Percentiles rank a stretch among this genome's conserved stretches.
These are phyloP conservation scores for Cyamopsis tetragonoloba DNA, from an alignment of 306 rosid genomes.

Conservation along the genomic window DNA sequence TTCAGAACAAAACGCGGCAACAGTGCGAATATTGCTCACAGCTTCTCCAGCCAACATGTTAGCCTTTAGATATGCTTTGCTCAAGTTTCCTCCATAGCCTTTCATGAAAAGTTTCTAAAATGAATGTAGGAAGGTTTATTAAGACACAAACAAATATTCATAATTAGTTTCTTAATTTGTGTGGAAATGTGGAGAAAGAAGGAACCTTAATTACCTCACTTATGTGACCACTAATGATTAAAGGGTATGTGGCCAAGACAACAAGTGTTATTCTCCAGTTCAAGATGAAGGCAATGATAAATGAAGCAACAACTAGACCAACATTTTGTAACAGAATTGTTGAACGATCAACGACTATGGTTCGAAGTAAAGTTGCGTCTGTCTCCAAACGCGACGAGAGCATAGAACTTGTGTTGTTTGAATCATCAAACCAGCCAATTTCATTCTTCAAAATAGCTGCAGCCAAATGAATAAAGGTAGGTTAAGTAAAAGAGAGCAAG, in stretches of 20 bases:
- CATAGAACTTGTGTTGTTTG: slow-evolving; percentile 80
- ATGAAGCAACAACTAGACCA: slow-evolving; percentile 76
- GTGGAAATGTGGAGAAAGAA: slow-evolving; percentile 15
- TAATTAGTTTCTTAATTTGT: not conserved
- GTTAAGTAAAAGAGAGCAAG: slow-evolving; percentile 1
- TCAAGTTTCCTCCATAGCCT: slow-evolving; percentile 99
- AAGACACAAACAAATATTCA: slow-evolving; percentile 1
- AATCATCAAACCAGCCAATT: slow-evolving; percentile 93
- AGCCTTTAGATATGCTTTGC: slow-evolving; percentile 91
- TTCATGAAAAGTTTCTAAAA: slow-evolving; percentile 88
- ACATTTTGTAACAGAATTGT: slow-evolving; percentile 82
- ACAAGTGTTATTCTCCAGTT: slow-evolving; percentile 95
- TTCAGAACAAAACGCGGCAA: slow-evolving; percentile 93
- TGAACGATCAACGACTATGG: slow-evolving; percentile 83
- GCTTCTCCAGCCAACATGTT: slow-evolving; percentile 98
- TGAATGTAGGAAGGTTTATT: not conserved
- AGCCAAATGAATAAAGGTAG: slow-evolving; percentile 16
- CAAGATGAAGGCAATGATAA: slow-evolving; percentile 78
- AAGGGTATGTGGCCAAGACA: slow-evolving; percentile 86
- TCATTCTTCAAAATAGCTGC: slow-evolving; percentile 94
- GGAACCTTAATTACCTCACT: slow-evolving; percentile 97
- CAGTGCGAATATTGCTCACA: slow-evolving; percentile 89
- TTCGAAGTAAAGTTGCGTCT: slow-evolving; percentile 72
- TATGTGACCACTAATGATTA: slow-evolving; percentile 88
- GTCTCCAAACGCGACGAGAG: slow-evolving; percentile 84